Conservation (phyloP, 768 basidiomycete genomes). For the Mycena metata region DNA sequence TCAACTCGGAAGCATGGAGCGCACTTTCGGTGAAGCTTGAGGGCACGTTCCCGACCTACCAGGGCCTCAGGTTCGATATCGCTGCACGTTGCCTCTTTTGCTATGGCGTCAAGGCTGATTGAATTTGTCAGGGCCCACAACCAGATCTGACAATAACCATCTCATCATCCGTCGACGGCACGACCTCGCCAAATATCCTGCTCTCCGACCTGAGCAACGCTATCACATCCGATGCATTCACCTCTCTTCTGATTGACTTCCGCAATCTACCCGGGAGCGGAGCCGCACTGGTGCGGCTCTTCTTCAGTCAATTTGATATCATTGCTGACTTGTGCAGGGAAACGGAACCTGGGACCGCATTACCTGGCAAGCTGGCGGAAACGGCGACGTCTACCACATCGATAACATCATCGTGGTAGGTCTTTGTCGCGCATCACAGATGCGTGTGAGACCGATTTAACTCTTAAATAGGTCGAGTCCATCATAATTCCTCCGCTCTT, state of each 20-base stretch:
- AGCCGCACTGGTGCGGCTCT: slow-evolving; percentile 49
- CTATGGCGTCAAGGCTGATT: background rate
- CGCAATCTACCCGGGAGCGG: slow-evolving; percentile 59
- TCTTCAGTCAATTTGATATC: background rate
- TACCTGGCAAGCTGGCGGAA: slow-evolving; percentile 60
- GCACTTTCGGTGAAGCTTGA: slow-evolving; percentile 64
- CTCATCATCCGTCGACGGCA: slow-evolving; percentile 54
- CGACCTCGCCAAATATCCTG: slow-evolving; percentile 54
- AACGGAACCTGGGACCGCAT: slow-evolving; percentile 64
- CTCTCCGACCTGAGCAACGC: slow-evolving; percentile 57
- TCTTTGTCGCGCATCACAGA: too few relatives aligned
- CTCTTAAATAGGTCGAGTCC: slow-evolving; percentile 41
- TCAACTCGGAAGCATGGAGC: slow-evolving; percentile 57
- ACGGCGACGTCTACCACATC: slow-evolving; percentile 64
- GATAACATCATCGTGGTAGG: slow-evolving; percentile 59
- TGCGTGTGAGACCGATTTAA: too few relatives aligned
- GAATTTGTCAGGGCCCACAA: slow-evolving; percentile 53
- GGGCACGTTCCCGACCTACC: slow-evolving; percentile 57
- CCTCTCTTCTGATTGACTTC: slow-evolving; percentile 63
- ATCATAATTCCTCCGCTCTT: slow-evolving; percentile 63
- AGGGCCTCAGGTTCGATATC: slow-evolving; percentile 66
- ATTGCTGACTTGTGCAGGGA: slow-evolving; percentile 41
- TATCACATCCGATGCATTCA: slow-evolving; percentile 55
- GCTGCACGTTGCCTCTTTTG: slow-evolving; percentile 49
- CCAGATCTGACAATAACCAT: slow-evolving; percentile 60